Evolutionary conservation across 768 basidiomycete genomes (phyloP).

Genomic region (Xerocomellus chrysenteron): DNA sequence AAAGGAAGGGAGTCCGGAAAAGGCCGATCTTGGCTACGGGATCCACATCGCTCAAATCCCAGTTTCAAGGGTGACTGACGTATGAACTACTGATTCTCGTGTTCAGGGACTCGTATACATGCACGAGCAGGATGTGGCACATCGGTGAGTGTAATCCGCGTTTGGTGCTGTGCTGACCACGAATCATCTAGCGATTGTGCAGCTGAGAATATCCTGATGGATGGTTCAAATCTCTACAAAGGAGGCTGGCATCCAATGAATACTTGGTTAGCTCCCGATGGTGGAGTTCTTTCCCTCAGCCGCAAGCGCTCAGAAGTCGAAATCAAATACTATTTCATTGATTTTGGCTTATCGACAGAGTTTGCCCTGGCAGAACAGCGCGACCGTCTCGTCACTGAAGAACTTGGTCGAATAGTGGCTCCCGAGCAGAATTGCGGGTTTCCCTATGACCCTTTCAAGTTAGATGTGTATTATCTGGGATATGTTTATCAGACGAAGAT

Average conservation of each 20-base stretch:
- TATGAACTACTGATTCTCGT: neutral
- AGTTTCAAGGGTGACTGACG: slow-evolving; percentile 4
- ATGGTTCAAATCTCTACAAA: slow-evolving; percentile 24
- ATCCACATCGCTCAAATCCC: neutral
- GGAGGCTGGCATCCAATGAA: slow-evolving; percentile 27
- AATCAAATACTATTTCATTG: slow-evolving; percentile 34
- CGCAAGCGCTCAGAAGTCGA: slow-evolving; percentile 29
- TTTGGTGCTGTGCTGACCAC: rapidly evolving
- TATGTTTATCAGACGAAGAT: slow-evolving; percentile 23
- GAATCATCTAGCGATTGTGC: slow-evolving; percentile 22
- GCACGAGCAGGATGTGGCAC: slow-evolving; percentile 35
- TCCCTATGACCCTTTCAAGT: slow-evolving; percentile 31
- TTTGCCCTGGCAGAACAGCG: slow-evolving; percentile 22
- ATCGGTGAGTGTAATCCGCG: slow-evolving; percentile 24
- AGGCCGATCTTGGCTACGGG: too few species aligned
- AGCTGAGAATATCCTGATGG: slow-evolving; percentile 32
- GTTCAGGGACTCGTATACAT: slow-evolving; percentile 36
- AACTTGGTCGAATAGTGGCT: slow-evolving; percentile 13
- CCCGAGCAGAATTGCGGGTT: slow-evolving; percentile 22
- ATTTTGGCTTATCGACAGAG: slow-evolving; percentile 34
- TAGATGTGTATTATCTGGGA: slow-evolving; percentile 31
- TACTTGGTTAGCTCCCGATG: slow-evolving; percentile 9
- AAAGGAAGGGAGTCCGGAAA: too few species aligned
- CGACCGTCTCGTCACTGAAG: neutral
- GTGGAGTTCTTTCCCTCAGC: slow-evolving; percentile 10